These are phyloP conservation scores for Ophiocordyceps polyrhachis-furcata DNA, from an alignment of 2,329 filamentous ascomycete genomes.

Conservation along the genomic window DNA sequence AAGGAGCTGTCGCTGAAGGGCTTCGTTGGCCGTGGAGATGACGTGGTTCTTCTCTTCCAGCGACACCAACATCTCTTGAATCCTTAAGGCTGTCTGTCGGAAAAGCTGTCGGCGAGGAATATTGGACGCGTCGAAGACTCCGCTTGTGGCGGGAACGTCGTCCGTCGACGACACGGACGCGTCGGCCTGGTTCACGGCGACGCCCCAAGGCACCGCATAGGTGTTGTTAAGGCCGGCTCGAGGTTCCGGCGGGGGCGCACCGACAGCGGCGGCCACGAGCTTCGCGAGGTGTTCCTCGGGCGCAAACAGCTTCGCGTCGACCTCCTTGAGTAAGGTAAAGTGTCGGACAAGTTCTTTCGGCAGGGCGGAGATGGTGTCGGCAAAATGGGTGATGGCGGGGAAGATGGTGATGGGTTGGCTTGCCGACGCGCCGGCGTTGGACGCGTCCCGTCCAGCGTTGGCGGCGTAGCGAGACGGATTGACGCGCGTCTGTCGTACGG, in stretches of 20 bases:
- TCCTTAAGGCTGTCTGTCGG: conserved; percentile 55
- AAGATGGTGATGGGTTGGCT: conserved; percentile 48
- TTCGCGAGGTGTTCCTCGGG: conserved; percentile 69
- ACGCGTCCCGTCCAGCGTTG: conserved; percentile 24
- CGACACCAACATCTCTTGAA: conserved; percentile 72
- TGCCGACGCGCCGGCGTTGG: conserved; percentile 22
- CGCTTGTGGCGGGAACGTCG: conserved; percentile 19
- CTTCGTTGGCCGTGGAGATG: conserved; percentile 78
- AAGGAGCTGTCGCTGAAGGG: conserved; percentile 64
- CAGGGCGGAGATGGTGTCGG: conserved; percentile 78
- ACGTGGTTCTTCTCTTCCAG: conserved; percentile 98
- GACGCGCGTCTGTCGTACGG: conserved; percentile 44
- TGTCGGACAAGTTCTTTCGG: conserved; percentile 91
- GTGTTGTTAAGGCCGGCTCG: conserved; percentile 21
- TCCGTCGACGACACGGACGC: conserved; percentile 21
- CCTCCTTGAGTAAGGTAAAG: conserved; percentile 90
- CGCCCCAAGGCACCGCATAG: not conserved
- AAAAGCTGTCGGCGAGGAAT: conserved; percentile 55
- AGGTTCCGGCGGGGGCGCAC: conserved; percentile 27
- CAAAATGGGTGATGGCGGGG: conserved; percentile 55
- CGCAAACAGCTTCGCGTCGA: conserved; percentile 87
- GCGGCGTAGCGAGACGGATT: conserved; percentile 34
- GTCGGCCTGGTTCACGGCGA: conserved; percentile 15
- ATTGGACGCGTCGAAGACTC: conserved; percentile 36
- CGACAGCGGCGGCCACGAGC: conserved; percentile 47